Conservation (phyloP, 129 eudicot genomes). For the Centella asiatica region DNA sequence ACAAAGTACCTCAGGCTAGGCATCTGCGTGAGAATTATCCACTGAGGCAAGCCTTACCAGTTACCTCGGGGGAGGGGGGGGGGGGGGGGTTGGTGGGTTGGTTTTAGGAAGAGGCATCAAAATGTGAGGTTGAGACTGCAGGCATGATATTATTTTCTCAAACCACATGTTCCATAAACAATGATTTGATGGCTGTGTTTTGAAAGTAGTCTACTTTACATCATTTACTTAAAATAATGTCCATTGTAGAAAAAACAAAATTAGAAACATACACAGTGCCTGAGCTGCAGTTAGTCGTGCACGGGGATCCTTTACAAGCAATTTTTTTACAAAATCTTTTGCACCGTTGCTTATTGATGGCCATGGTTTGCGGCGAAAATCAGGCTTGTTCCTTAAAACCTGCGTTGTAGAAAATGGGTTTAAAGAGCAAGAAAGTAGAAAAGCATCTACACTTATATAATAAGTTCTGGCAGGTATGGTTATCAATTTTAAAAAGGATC, state of each 20-base stretch:
- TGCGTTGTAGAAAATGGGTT: constrained; percentile 16
- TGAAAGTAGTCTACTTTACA: not conserved
- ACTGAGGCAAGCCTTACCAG: no score
- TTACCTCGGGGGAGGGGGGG: no score
- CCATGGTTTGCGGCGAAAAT: constrained; percentile 96
- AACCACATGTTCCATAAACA: not conserved
- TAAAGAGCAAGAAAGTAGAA: not conserved
- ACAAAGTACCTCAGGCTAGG: no score
- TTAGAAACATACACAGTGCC: constrained; percentile 72
- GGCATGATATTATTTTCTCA: no score
- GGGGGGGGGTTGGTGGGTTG: no score
- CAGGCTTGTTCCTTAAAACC: constrained; percentile 94
- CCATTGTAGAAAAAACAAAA: not conserved
- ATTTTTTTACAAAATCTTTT: constrained; percentile 83
- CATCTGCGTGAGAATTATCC: no score
- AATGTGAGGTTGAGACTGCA: not conserved
- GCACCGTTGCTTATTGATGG: constrained; percentile 73
- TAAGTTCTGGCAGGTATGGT: not conserved
- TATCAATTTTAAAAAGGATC: not conserved
- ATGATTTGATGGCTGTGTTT: not conserved
- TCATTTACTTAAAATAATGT: not conserved
- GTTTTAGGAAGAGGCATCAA: no score
- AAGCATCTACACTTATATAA: not conserved
- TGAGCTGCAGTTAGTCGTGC: constrained; percentile 98
- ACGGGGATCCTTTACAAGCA: constrained; percentile 91